These are phyloP conservation scores for Actinomortierella ambigua DNA, from an alignment of 371 early-diverging fungal genomes.

Conservation along the genomic window DNA sequence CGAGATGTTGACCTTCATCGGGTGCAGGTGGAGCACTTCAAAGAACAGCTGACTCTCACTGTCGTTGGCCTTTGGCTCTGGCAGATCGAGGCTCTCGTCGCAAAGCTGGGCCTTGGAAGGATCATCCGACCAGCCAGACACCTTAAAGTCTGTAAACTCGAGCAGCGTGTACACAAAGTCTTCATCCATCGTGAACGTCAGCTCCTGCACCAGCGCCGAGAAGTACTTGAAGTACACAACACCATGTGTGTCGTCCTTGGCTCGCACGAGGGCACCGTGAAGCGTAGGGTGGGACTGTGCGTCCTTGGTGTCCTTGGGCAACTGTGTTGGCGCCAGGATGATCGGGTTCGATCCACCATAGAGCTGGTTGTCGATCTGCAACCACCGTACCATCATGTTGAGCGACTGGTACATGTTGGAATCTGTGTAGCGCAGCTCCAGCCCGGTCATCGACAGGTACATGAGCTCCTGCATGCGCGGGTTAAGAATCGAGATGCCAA, in stretches of 20 bases:
- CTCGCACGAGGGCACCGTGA: slow-evolving; percentile 67
- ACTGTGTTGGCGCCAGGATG: slow-evolving; percentile 89
- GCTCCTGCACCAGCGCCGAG: slow-evolving; percentile 87
- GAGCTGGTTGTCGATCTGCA: slow-evolving; percentile 95
- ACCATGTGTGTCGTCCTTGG: slow-evolving; percentile 88
- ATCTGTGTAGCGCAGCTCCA: slow-evolving; percentile 78
- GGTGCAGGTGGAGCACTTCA: slow-evolving; percentile 93
- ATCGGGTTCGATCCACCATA: slow-evolving; percentile 86
- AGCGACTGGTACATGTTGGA: slow-evolving; percentile 76
- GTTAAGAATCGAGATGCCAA: slow-evolving; percentile 90
- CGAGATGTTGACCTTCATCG: slow-evolving; percentile 92
- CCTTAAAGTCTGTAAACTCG: slow-evolving; percentile 83
- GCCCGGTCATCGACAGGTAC: slow-evolving; percentile 77
- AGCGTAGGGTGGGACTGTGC: slow-evolving; percentile 64
- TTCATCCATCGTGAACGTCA: slow-evolving; percentile 92
- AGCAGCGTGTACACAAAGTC: slow-evolving; percentile 85
- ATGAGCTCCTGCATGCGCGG: slow-evolving; percentile 79
- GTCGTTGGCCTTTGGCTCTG: slow-evolving; percentile 70
- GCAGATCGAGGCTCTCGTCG: slow-evolving; percentile 67
- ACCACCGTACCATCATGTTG: slow-evolving; percentile 82
- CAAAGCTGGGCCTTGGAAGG: slow-evolving; percentile 49
- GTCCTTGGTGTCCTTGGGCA: slow-evolving; percentile 68
- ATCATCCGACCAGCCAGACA: slow-evolving; percentile 57
- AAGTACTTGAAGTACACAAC: slow-evolving; percentile 93
- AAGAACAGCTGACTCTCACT: slow-evolving; percentile 86